A percentile compares a stretch with the other conserved stretches of the same genome.
Conservation (phyloP, 2,329 filamentous ascomycete genomes). For the Clarireedia homoeocarpa region DNA sequence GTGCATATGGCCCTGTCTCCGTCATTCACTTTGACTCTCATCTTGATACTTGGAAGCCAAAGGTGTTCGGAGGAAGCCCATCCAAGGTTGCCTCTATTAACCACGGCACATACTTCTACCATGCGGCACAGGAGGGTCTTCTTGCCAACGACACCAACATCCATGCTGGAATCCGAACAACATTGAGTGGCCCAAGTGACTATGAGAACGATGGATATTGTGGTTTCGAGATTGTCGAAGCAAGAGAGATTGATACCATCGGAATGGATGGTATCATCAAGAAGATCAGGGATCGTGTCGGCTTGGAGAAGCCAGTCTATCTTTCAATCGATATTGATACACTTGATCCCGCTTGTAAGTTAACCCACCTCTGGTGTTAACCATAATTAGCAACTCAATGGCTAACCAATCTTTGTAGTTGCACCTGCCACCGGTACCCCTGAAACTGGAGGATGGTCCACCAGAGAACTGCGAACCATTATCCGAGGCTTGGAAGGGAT, state of each 20-base stretch:
- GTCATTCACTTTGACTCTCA: slow-evolving; percentile 58
- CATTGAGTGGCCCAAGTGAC: slow-evolving; percentile 67
- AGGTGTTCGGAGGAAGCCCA: slow-evolving; percentile 78
- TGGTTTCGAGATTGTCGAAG: slow-evolving; percentile 76
- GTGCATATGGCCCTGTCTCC: slow-evolving; percentile 51
- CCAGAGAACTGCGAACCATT: slow-evolving; percentile 64
- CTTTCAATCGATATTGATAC: slow-evolving; percentile 83
- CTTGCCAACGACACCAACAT: slow-evolving; percentile 78
- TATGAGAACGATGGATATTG: slow-evolving; percentile 83
- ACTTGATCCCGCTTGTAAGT: slow-evolving; percentile 69
- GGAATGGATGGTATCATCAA: slow-evolving; percentile 69
- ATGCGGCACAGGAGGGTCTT: slow-evolving; percentile 70
- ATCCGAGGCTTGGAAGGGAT: slow-evolving; percentile 60
- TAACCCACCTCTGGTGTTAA: neutral
- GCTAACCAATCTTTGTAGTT: slow-evolving; percentile 33
- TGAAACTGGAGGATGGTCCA: slow-evolving; percentile 70
- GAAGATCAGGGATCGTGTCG: slow-evolving; percentile 68
- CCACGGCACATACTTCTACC: slow-evolving; percentile 85
- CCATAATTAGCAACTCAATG: neutral
- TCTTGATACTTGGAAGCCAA: slow-evolving; percentile 70
- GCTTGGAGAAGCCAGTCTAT: slow-evolving; percentile 68
- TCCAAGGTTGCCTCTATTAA: slow-evolving; percentile 71
- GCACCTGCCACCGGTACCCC: slow-evolving; percentile 69
- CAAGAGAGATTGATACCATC: slow-evolving; percentile 60
- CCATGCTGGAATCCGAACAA: slow-evolving; percentile 81